Percentiles rank a stretch among this genome's conserved stretches.
phyloP scores from a whole-genome alignment of 2,329 filamentous ascomycete genomes.

The Pseudogymnoascus verrucosus region DNA sequence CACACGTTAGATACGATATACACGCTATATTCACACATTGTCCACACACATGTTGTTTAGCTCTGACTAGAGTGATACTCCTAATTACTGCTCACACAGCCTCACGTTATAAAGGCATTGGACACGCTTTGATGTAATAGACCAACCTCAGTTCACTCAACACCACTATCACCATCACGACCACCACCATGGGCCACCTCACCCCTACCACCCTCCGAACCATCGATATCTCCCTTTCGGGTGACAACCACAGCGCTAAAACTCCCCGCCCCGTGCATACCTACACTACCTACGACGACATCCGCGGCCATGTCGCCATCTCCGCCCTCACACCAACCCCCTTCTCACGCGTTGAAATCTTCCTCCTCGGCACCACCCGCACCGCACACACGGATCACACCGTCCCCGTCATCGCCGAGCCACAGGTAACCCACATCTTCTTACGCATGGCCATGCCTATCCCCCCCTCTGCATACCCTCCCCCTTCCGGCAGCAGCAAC shows the following conservation, averaged over 20 bases:
- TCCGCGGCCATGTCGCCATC: background rate
- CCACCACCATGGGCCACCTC: background rate
- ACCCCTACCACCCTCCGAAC: background rate
- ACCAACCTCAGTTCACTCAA: background rate
- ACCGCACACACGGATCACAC: background rate
- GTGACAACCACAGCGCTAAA: background rate
- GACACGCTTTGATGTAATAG: background rate
- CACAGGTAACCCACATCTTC: conserved; percentile 21
- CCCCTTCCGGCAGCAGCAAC: conserved; percentile 19
- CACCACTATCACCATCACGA: background rate
- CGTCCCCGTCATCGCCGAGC: background rate
- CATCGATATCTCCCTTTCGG: background rate
- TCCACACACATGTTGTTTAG: no score
- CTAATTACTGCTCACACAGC: no score
- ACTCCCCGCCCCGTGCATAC: background rate
- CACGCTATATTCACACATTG: no score
- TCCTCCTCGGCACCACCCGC: background rate
- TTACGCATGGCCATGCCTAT: conserved; percentile 28
- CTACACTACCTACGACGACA: conserved; percentile 6
- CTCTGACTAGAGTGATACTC: no score
- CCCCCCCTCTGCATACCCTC: background rate
- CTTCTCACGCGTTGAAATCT: background rate
- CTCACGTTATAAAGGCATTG: background rate
- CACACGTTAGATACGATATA: background rate
- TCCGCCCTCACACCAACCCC: background rate